These are phyloP conservation scores for Irpex sp. DNA, from an alignment of 1,284 basidiomycete species.

Conservation along the genomic window DNA sequence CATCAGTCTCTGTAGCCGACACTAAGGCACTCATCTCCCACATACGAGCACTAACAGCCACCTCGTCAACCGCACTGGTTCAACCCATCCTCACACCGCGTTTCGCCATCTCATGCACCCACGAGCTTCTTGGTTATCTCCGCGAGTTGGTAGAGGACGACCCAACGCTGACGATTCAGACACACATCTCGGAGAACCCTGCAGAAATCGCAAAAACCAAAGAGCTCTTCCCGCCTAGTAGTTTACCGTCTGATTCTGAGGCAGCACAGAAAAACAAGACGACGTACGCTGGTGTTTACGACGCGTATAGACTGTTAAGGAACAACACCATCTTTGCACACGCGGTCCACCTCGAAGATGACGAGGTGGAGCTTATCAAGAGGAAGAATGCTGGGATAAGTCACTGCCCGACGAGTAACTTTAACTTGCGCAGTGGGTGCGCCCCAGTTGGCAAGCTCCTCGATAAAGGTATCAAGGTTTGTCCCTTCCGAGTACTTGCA, in stretches of 20 bases:
- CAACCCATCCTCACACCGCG: slow-evolving; percentile 91
- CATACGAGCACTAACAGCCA: slow-evolving; percentile 48
- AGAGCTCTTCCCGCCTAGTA: slow-evolving; percentile 45
- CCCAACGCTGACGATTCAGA: slow-evolving; percentile 76
- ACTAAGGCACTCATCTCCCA: slow-evolving; percentile 67
- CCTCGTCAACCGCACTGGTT: slow-evolving; percentile 46
- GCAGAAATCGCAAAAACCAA: slow-evolving; percentile 69
- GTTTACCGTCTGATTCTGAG: neutral
- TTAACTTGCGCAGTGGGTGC: slow-evolving; percentile 83
- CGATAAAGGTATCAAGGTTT: slow-evolving; percentile 81
- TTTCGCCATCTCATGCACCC: slow-evolving; percentile 90
- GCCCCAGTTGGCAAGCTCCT: slow-evolving; percentile 76
- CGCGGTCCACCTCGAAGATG: slow-evolving; percentile 73
- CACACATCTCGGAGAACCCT: slow-evolving; percentile 87
- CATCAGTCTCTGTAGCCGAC: slow-evolving; percentile 48
- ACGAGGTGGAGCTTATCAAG: slow-evolving; percentile 74
- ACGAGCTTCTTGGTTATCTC: slow-evolving; percentile 62
- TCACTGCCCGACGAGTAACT: slow-evolving; percentile 93
- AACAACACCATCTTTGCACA: slow-evolving; percentile 84
- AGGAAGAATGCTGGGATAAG: slow-evolving; percentile 70
- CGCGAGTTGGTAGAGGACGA: slow-evolving; percentile 53
- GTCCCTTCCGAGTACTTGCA: neutral
- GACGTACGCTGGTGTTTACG: slow-evolving; percentile 80
- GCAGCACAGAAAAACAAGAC: slow-evolving; percentile 17
- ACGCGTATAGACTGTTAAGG: slow-evolving; percentile 70